These are phyloP conservation scores for Penicillium sp. DNA, from an alignment of 2,329 filamentous ascomycete species.

Conservation along the genomic window DNA sequence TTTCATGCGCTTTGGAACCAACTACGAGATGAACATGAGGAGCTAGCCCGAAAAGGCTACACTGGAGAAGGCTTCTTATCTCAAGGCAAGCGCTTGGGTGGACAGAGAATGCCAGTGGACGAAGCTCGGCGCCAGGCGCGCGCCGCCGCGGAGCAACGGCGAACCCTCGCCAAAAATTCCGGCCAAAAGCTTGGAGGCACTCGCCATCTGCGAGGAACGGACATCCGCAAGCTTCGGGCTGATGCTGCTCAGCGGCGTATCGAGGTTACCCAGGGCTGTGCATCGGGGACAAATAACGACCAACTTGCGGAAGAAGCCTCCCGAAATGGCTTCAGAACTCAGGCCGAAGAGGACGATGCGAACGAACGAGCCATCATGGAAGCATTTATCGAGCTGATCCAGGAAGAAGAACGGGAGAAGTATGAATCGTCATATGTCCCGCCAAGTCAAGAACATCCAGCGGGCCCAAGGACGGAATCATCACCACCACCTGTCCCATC, in stretches of 20 bases:
- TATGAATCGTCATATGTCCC: conserved; percentile 59
- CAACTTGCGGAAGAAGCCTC: conserved; percentile 68
- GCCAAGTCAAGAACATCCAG: conserved; percentile 55
- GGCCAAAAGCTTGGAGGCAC: conserved; percentile 73
- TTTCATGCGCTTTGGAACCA: conserved; percentile 90
- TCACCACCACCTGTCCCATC: conserved; percentile 41
- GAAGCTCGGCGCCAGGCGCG: conserved; percentile 76
- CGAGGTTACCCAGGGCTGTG: conserved; percentile 71
- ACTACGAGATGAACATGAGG: conserved; percentile 80
- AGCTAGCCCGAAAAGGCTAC: conserved; percentile 76
- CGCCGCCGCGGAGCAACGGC: conserved; percentile 71
- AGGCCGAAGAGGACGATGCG: conserved; percentile 84
- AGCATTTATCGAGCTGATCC: conserved; percentile 81
- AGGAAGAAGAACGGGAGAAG: conserved; percentile 70
- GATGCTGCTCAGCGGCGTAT: conserved; percentile 70
- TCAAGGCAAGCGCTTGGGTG: conserved; percentile 72
- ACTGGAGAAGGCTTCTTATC: conserved; percentile 87
- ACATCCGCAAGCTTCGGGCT: conserved; percentile 72
- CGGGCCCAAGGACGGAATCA: conserved; percentile 45
- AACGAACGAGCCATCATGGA: conserved; percentile 85
- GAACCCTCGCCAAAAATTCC: conserved; percentile 58
- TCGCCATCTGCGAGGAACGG: conserved; percentile 57
- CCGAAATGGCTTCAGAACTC: conserved; percentile 74
- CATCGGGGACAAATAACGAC: conserved; percentile 66
- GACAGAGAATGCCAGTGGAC: conserved; percentile 61